Base-by-base conservation (phyloP, 768 basidiomycete genomes). In the Phylloporus scabripes region DNA sequence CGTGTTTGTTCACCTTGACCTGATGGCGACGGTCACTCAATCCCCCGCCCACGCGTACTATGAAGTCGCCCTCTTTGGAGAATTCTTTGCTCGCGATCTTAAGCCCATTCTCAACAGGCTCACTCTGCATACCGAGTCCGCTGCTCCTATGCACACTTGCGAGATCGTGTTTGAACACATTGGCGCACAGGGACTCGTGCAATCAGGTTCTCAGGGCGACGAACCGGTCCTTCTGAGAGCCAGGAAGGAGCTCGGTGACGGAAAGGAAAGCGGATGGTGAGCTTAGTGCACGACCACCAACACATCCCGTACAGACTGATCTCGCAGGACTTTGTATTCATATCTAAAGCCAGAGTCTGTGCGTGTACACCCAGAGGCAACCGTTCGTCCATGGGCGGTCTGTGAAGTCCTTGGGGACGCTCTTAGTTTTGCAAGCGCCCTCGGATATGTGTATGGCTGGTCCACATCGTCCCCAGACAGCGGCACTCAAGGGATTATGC, bases 321-420 rank as follows among this genome's bases (percentile, higher is more conserved):
- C 48, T 32, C 39, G 26, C 42, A 90, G 87, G 88, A 72, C 82
- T 8, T 65, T 92, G 14, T 88, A 83, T 63, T 87, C 88, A 20
- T 87, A 85, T 62, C 71, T 89, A 48, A 89, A 88, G 62, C 88
- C 90, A 44, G 89, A 92, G 64, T 83, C 85, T n/a, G 81, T 81
- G 10, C 79, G 88, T 39, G 82, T 84, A 14, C 85, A 91, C 57
- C 88, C 89, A 9, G 87, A 91, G 62, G 87, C 88, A 1, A 92
- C 90, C 3, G 89, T 92, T 41, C 77, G 89, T 42, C 87, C 90
- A 9, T 91, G 89, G 83, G 83, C 87, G 12, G 84, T 80, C 28
- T 85, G 82, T 52, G 79, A 87, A 59, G 83, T 92, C 18, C 73
- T 80, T 21, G 89, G 89, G 1, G 87, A 92, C 63, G 87, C 86